These are phyloP conservation scores for Globomyces pollinis-pini DNA, from an alignment of 192 early-diverging fungal genomes.

Conservation along the genomic window DNA sequence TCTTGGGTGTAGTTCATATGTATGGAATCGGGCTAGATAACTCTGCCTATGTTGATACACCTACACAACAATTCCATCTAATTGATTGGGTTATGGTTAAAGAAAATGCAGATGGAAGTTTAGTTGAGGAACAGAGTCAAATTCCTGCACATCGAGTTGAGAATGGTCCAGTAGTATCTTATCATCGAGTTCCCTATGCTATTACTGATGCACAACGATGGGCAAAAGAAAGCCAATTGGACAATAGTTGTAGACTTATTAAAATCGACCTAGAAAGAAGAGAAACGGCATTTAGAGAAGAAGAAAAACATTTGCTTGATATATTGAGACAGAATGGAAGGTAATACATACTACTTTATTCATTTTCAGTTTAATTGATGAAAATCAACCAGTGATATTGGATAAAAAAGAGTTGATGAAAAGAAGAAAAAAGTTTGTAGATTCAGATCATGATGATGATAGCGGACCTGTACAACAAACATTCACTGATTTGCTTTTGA, in stretches of 20 bases:
- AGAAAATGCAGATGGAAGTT: constrained; percentile 53
- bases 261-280: not conserved
- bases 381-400: not conserved
- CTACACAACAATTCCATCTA: constrained; percentile 67
- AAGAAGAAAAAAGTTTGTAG: constrained; percentile 7
- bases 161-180: constrained; percentile 5
- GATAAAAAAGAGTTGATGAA: constrained; percentile 4
- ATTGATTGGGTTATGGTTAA: constrained; percentile 66
- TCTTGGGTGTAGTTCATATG: constrained; percentile 60
- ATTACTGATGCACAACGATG: not conserved
- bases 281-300: not conserved
- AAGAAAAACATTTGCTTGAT: too few relatives aligned
- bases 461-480: not conserved
- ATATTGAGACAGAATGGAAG: not conserved
- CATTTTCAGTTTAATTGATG: too few relatives aligned
- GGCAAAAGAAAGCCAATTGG: too few relatives aligned
- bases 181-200: constrained; percentile 7
- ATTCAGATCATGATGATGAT: constrained; percentile 11
- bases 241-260: too few relatives aligned
- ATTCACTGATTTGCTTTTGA: constrained; percentile 7
- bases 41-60: constrained; percentile 27
- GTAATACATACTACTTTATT: too few relatives aligned
- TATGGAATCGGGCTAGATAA: constrained; percentile 57
- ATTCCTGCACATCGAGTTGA: constrained; percentile 27
- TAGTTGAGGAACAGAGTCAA: constrained; percentile 66